Conservation (phyloP, 306 rosid genomes). For the Gleditsia sinensis region DNA sequence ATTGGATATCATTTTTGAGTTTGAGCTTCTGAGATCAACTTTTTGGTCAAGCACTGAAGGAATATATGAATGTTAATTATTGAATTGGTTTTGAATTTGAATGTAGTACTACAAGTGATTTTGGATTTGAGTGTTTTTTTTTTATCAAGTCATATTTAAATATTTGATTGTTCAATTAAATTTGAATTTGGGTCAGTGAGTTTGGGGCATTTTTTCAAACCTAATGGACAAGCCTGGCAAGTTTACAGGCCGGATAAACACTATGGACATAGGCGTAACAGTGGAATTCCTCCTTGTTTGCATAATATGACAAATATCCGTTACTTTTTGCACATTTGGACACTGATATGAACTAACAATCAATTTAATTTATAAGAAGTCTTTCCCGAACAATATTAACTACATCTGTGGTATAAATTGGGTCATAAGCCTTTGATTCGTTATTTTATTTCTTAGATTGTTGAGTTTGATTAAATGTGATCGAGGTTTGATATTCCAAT, state of each 20-base stretch:
- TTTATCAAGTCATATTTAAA: background rate
- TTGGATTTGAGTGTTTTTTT: background rate
- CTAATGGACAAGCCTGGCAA: background rate
- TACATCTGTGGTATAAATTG: background rate
- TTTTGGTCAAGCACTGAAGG: background rate
- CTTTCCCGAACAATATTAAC: background rate
- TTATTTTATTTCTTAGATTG: background rate
- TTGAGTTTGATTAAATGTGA: conserved; percentile 6
- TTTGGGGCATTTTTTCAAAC: background rate
- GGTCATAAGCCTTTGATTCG: background rate
- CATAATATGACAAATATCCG: no score
- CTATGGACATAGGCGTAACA: no score
- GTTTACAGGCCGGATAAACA: background rate
- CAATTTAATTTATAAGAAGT: background rate
- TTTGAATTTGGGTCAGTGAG: background rate
- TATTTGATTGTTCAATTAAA: no score
- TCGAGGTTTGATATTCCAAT: background rate
- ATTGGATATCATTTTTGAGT: no score
- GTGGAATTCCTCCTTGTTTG: no score
- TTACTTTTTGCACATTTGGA: background rate
- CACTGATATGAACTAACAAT: background rate
- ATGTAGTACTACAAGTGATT: background rate
- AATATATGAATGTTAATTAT: background rate
- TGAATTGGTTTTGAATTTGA: background rate
- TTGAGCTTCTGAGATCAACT: background rate